Base-by-base conservation (phyloP, 2,329 filamentous ascomycete species). In the Parasarocladium wereldwijsianum region DNA sequence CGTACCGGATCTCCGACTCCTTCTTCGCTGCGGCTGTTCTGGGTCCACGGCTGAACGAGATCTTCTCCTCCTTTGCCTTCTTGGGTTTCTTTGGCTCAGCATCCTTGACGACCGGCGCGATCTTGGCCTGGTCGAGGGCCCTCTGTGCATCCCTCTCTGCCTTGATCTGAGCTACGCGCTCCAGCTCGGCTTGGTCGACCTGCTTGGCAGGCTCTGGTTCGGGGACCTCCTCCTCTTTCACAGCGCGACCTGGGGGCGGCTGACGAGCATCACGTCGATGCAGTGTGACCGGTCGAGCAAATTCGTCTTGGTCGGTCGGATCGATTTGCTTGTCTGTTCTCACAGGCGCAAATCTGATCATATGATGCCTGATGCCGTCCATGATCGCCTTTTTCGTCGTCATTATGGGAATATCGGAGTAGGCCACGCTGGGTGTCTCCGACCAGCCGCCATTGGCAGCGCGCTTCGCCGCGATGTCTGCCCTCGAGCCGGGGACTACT, bases 101-200 rank as follows among this genome's bases (percentile, higher is more conserved):
- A 8, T 70, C 69, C 35, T 75, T 78, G 16, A 70, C 64, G 2
- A 82, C 78, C 0, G 90, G 90, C 0, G 90, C 90, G 45, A 98
- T 96, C 54, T 93, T 84, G 19, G 90, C 86, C 45, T 87, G 66
- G 41, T 93, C 90, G 21, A 83, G 70, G 12, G 87, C 85, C 13
- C 82, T 76, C 47, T 93, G 80, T 16, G 81, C 82, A 38, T 93
- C 83, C 32, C 82, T 76, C 40, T 92, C 84, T 1, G 78, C 79
- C 49, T 81, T 74, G 14, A 62, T 38, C 41, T 85, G 80, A 20
- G 83, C 80, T 32, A 76, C 50, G 32, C 66, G 65, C 41, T 79
- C 73, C 20, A 65, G 56, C 38, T 76, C 73, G 37, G 70, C 66
- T 16, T 64, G 64, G 36, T 74, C 68, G 2, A 63, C 50, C 1